Conservation (phyloP, 2,329 filamentous ascomycete genomes). For the Colletotrichum sp. region DNA sequence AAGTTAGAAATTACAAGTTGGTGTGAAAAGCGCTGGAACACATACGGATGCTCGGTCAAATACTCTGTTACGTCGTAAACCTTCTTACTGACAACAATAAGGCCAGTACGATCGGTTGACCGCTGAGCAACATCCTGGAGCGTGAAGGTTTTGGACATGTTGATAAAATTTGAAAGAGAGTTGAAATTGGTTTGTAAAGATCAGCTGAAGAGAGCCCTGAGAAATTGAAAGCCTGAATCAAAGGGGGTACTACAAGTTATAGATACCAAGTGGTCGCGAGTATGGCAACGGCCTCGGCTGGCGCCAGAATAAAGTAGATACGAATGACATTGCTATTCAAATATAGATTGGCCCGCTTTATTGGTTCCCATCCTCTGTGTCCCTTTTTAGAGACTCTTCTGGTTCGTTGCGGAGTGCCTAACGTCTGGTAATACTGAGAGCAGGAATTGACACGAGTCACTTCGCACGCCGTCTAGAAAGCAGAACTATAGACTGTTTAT, state of each 20-base stretch:
- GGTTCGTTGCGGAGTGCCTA: neutral
- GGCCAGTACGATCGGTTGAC: neutral
- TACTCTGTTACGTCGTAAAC: neutral
- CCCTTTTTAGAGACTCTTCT: neutral
- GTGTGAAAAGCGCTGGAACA: neutral
- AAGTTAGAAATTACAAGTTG: neutral
- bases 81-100: neutral
- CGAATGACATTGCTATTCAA: neutral
- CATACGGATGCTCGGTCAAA: neutral
- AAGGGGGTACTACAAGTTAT: neutral
- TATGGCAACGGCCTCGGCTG: neutral
- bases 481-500: neutral
- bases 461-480: neutral
- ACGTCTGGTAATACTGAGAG: rapidly evolving
- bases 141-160: neutral
- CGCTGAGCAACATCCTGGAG: neutral
- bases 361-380: neutral
- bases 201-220: neutral
- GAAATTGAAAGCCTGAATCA: neutral
- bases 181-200: neutral
- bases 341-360: neutral
- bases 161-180: neutral
- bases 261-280: neutral
- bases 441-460: neutral
- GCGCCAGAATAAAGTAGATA: neutral